Conservation (phyloP, 352 stramenopile genomes). For the Phytophthora podocarpi region DNA sequence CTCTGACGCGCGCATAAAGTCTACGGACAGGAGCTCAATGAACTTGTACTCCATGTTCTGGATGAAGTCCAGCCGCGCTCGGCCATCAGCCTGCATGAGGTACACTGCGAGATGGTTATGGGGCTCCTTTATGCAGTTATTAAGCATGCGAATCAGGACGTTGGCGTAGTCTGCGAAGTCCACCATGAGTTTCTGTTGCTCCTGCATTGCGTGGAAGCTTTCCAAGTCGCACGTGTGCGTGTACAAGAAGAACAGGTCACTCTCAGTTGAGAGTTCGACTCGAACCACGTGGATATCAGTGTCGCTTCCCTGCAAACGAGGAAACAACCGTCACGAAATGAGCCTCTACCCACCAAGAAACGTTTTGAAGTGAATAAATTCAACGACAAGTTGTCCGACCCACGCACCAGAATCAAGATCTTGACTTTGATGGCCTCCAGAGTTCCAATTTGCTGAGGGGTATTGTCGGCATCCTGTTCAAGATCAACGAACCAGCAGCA, state of each 20-base stretch:
- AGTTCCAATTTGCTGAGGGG: slow-evolving; percentile 90
- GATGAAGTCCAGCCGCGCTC: slow-evolving; percentile 93
- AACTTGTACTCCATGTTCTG: slow-evolving; percentile 98
- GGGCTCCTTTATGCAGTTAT: slow-evolving; percentile 95
- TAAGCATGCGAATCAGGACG: slow-evolving; percentile 94
- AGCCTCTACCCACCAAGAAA: no score
- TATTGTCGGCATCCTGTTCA: slow-evolving; percentile 74
- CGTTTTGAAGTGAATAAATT: no score
- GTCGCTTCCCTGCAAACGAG: slow-evolving; percentile 72
- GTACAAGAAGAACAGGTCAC: slow-evolving; percentile 95
- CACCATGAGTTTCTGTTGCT: slow-evolving; percentile 96
- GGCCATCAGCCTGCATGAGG: slow-evolving; percentile 92
- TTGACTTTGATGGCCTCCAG: slow-evolving; percentile 96
- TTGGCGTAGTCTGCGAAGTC: slow-evolving; percentile 95
- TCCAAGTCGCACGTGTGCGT: slow-evolving; percentile 88
- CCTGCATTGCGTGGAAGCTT: slow-evolving; percentile 91
- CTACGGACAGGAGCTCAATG: slow-evolving; percentile 92
- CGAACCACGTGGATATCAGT: slow-evolving; percentile 83
- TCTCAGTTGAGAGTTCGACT: slow-evolving; percentile 92
- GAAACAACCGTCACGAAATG: no score
- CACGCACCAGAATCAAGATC: slow-evolving; percentile 91
- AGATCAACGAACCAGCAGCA: no score
- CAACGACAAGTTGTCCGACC: no score
- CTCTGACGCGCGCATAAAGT: slow-evolving; percentile 90
- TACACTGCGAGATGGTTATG: slow-evolving; percentile 95